phyloP scores from a whole-genome alignment of 495 filamentous ascomycete species.

The Aspergillus ellipticus region DNA sequence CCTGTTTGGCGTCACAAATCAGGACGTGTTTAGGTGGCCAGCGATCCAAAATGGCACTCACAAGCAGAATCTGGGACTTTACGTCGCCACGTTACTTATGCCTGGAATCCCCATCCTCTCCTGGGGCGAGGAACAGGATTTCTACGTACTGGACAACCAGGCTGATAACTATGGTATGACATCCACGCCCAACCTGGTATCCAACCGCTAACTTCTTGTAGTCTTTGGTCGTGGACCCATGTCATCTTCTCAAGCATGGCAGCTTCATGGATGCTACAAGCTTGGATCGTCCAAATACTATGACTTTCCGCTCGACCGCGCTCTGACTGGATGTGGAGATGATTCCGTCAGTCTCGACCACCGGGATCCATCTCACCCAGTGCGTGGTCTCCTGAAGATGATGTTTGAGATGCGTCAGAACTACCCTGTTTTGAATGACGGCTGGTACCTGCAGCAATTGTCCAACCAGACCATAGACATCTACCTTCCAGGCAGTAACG shows the following conservation, averaged over 20 bases:
- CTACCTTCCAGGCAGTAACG: slow-evolving; percentile 48
- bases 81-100: slow-evolving; percentile 58
- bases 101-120: slow-evolving; percentile 61
- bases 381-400: slow-evolving; percentile 61
- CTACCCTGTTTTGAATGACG: slow-evolving; percentile 60
- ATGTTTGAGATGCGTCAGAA: slow-evolving; percentile 59
- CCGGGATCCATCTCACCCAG: slow-evolving; percentile 60
- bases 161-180: slow-evolving; percentile 54
- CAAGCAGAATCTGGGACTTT: slow-evolving; percentile 55
- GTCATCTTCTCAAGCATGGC: slow-evolving; percentile 61
- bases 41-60: slow-evolving; percentile 56
- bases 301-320: slow-evolving; percentile 54
- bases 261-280: slow-evolving; percentile 62
- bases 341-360: slow-evolving; percentile 56
- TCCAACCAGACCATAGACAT: slow-evolving; percentile 53
- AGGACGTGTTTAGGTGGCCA: slow-evolving; percentile 73
- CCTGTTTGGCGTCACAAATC: slow-evolving; percentile 65
- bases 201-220: neutral
- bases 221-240: slow-evolving; percentile 64
- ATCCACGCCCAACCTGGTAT: neutral
- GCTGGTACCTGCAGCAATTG: slow-evolving; percentile 53
- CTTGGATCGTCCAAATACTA: slow-evolving; percentile 53
- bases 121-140: slow-evolving; percentile 68
- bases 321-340: slow-evolving; percentile 55
- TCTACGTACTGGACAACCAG: slow-evolving; percentile 62